Conservation (phyloP, 164 flowering plant genomes). For the Nymphaea colorata region DNA sequence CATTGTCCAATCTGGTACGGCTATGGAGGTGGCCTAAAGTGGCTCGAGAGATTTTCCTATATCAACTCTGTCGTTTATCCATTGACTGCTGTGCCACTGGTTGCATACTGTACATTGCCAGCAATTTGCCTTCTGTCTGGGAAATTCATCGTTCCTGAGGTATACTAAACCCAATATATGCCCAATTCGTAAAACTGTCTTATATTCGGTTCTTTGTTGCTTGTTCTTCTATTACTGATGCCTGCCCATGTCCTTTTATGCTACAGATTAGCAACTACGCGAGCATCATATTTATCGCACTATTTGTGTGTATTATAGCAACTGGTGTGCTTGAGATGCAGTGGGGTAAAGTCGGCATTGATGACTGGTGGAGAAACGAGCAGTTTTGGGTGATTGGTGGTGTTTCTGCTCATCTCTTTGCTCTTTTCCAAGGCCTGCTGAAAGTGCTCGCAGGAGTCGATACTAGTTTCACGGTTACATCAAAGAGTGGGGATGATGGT, state of each 20-base stretch:
- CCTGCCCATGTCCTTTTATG: not conserved
- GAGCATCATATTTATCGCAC: constrained; percentile 11
- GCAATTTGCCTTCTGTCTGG: constrained; percentile 15
- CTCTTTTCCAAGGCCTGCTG: constrained; percentile 33
- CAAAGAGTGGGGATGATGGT: constrained; percentile 33
- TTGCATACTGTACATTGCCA: constrained; percentile 14
- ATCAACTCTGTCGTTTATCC: constrained; percentile 17
- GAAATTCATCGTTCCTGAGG: constrained; percentile 17
- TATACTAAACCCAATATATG: not conserved
- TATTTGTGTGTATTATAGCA: constrained; percentile 16
- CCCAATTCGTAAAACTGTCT: not conserved
- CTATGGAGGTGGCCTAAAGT: constrained; percentile 17
- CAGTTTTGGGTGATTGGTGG: constrained; percentile 36
- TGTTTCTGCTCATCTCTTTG: constrained; percentile 34
- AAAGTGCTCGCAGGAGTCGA: constrained; percentile 35
- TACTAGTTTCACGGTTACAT: constrained; percentile 34
- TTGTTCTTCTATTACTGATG: not conserved
- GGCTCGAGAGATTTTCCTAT: constrained; percentile 20
- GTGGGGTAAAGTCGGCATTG: constrained; percentile 28
- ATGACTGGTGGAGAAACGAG: constrained; percentile 19
- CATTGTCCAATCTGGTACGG: constrained; percentile 16
- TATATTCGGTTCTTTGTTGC: not conserved
- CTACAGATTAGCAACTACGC: constrained; percentile 16
- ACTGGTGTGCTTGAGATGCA: constrained; percentile 40
- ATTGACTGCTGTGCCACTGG: constrained; percentile 13